A percentile compares a stretch with the other conserved stretches of the same genome.
Evolutionary conservation across 2,329 filamentous ascomycete genomes (phyloP).

Genomic region (Triangularia setosa): DNA sequence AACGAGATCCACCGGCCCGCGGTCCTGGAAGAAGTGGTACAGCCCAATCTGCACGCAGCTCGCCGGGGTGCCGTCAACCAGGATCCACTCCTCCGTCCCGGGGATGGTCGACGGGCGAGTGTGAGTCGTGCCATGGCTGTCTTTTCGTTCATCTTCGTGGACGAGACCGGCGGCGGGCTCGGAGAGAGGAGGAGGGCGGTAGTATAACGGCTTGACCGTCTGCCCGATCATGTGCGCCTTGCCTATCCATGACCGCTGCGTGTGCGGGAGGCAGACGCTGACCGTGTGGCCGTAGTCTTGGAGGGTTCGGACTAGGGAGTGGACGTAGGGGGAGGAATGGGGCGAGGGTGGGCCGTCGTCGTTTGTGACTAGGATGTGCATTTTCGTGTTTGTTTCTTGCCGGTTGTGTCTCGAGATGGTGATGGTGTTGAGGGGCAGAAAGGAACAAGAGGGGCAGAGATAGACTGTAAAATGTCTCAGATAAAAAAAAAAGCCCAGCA

Average conservation of each 20-base stretch:
- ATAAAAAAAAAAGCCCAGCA: background rate
- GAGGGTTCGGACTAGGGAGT: constrained; percentile 67
- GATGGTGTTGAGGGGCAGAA: background rate
- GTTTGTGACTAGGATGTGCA: constrained; percentile 68
- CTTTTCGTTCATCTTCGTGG: constrained; percentile 21
- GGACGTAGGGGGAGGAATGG: constrained; percentile 75
- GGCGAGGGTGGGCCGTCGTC: constrained; percentile 78
- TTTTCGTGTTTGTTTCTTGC: constrained; percentile 29
- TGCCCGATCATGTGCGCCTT: constrained; percentile 96
- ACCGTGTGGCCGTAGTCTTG: constrained; percentile 77
- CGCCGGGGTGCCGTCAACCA: constrained; percentile 77
- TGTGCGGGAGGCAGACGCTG: constrained; percentile 85
- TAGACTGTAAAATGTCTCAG: background rate
- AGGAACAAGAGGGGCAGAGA: background rate
- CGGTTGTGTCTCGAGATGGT: background rate
- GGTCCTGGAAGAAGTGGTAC: constrained; percentile 72
- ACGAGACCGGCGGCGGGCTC: constrained; percentile 34
- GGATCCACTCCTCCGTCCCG: constrained; percentile 70
- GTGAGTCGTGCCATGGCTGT: constrained; percentile 62
- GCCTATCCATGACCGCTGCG: constrained; percentile 95
- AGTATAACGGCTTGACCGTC: constrained; percentile 79
- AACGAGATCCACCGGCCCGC: constrained; percentile 70
- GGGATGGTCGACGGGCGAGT: constrained; percentile 45
- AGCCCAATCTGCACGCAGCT: constrained; percentile 79
- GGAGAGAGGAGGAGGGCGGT: constrained; percentile 51